Evolutionary conservation across 768 basidiomycete genomes (phyloP).

Genomic region (Daedaleopsis nitida): DNA sequence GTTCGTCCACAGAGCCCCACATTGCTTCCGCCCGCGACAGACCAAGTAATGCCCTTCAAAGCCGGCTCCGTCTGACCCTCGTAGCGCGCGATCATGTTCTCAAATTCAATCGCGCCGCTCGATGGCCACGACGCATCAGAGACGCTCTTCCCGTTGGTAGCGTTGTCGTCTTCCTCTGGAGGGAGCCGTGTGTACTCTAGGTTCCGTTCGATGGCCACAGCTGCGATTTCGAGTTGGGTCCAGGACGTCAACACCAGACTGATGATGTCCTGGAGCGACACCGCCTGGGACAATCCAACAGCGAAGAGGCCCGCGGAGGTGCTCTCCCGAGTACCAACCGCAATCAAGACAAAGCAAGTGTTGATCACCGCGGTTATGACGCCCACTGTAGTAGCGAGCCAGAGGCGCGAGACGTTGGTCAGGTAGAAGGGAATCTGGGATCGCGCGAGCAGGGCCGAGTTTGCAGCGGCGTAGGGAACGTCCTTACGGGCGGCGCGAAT

Average conservation of each 20-base stretch:
- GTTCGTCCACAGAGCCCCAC: slow-evolving; percentile 22
- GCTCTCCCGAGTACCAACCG: not conserved
- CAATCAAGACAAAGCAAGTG: not conserved
- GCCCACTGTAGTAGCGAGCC: not conserved
- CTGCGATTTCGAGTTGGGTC: not conserved
- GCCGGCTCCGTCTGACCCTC: not conserved
- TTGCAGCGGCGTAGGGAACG: not conserved
- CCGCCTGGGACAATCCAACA: not conserved
- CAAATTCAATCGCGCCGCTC: not conserved
- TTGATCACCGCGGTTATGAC: not conserved
- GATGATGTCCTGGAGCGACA: not conserved
- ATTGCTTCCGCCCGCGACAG: not conserved
- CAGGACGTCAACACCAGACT: not conserved
- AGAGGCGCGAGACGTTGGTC: not conserved
- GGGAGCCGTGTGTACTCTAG: not conserved
- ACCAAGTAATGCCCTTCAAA: not conserved
- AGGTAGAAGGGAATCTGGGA: not conserved
- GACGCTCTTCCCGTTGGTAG: not conserved
- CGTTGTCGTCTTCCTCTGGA: not conserved
- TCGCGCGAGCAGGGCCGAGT: not conserved
- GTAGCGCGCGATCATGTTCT: not conserved
- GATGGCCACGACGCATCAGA: not conserved
- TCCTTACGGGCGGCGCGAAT: not conserved
- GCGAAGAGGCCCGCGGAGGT: not conserved
- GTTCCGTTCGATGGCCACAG: not conserved